phyloP scores from a whole-genome alignment of 2,329 filamentous ascomycete species.

The Fusarium continuum region DNA sequence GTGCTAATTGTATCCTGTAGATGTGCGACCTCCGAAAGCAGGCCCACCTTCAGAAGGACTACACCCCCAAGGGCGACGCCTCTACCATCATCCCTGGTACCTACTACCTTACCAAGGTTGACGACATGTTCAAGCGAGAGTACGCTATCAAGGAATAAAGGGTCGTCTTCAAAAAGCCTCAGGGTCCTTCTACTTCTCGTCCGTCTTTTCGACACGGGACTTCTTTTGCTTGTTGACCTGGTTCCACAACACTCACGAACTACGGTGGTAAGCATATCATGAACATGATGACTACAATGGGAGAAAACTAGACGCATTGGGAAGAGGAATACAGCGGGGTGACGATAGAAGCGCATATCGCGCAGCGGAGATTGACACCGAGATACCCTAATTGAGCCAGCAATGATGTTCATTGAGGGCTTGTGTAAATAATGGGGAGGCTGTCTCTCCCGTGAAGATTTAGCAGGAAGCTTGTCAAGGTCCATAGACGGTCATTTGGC shows the following conservation, averaged over 20 bases:
- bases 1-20: constrained; percentile 52
- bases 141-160: constrained; percentile 78
- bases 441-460: constrained; percentile 28
- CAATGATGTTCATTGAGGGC: constrained; percentile 24
- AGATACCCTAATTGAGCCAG: constrained; percentile 42
- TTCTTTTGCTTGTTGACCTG: constrained; percentile 26
- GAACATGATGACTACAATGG: constrained; percentile 35
- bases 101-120: constrained; percentile 83
- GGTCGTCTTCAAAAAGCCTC: background rate
- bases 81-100: constrained; percentile 73
- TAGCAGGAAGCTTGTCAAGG: constrained; percentile 33
- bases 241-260: constrained; percentile 12
- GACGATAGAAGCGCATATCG: constrained; percentile 39
- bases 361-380: constrained; percentile 27
- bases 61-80: constrained; percentile 72
- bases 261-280: constrained; percentile 31
- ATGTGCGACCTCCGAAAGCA: constrained; percentile 85
- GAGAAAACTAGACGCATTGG: constrained; percentile 42
- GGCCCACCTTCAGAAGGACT: constrained; percentile 84
- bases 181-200: constrained; percentile 30
- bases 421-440: constrained; percentile 40
- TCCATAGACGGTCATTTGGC: constrained; percentile 37
- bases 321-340: constrained; percentile 37
- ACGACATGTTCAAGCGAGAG: constrained; percentile 86
- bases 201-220: constrained; percentile 17